Evolutionary conservation across 192 early-diverging fungal genomes (phyloP).

Genomic region (Coemansia sp.): DNA sequence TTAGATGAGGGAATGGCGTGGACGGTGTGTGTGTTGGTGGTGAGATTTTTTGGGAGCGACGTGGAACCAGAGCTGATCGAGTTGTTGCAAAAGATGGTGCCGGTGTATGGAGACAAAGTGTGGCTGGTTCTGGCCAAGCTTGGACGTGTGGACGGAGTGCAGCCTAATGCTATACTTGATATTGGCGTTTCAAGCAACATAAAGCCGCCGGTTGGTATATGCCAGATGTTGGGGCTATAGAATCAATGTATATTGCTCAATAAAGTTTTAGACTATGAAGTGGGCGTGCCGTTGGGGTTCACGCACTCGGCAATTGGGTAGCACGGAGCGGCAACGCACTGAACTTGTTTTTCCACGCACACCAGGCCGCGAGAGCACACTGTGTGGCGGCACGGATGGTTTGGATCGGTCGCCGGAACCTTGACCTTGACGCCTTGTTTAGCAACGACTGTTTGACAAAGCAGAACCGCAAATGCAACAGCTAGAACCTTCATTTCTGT

Average conservation of each 20-base stretch:
- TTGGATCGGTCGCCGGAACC: not conserved
- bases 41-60: constrained; percentile 15
- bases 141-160: not conserved
- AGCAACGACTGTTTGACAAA: not conserved
- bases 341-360: not conserved
- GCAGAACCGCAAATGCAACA: not conserved
- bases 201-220: constrained; percentile 9
- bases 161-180: constrained; percentile 9
- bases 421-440: not conserved
- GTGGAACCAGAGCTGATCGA: constrained; percentile 7
- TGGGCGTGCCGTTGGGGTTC: not conserved
- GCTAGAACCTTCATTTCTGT: not conserved
- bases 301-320: not conserved
- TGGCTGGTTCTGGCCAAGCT: constrained; percentile 44
- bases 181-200: constrained; percentile 13
- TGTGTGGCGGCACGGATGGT: not conserved
- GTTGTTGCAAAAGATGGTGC: constrained; percentile 34
- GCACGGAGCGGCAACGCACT: not conserved
- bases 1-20: constrained; percentile 35
- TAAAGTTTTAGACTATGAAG: too few species aligned
- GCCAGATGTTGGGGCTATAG: not conserved
- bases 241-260: too few species aligned
- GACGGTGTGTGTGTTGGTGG: constrained; percentile 16
- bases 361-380: not conserved
- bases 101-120: constrained; percentile 39